These are phyloP conservation scores for Marsdenia floribunda DNA, from an alignment of 257 asterid species.

Conservation along the genomic window DNA sequence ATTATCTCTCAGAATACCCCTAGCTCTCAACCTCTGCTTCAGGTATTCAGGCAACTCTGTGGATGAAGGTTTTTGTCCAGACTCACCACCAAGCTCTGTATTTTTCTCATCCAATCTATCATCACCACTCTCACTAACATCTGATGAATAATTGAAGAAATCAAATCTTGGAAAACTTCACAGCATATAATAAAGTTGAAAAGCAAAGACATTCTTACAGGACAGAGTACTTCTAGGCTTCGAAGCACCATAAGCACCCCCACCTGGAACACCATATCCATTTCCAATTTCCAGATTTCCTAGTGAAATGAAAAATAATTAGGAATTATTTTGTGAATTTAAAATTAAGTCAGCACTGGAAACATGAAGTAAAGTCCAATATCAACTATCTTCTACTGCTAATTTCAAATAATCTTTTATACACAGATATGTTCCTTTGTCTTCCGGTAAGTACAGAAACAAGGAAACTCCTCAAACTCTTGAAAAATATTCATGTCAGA, in stretches of 20 bases:
- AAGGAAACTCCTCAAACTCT: background rate
- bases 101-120: slow-evolving; percentile 29
- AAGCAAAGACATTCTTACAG: slow-evolving; percentile 36
- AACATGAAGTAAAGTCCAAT: background rate
- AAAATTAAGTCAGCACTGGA: background rate
- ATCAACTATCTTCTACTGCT: background rate
- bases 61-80: slow-evolving; percentile 35
- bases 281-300: slow-evolving; percentile 91
- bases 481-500: background rate
- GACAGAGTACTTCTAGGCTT: slow-evolving; percentile 19
- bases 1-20: slow-evolving; percentile 78
- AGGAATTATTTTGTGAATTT: slow-evolving; percentile 5
- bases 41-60: slow-evolving; percentile 85
- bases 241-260: slow-evolving; percentile 74
- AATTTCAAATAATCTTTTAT: background rate
- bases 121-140: slow-evolving; percentile 31
- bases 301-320: slow-evolving; percentile 17
- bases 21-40: slow-evolving; percentile 80
- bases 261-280: slow-evolving; percentile 99
- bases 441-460: background rate
- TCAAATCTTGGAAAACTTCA: slow-evolving; percentile 7
- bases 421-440: background rate
- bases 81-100: slow-evolving; percentile 37
- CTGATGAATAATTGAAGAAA: slow-evolving; percentile 26
- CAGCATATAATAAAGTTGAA: slow-evolving; percentile 7